phyloP scores from a whole-genome alignment of 2,329 filamentous ascomycete genomes.

The Cryoendolithus antarcticus region DNA sequence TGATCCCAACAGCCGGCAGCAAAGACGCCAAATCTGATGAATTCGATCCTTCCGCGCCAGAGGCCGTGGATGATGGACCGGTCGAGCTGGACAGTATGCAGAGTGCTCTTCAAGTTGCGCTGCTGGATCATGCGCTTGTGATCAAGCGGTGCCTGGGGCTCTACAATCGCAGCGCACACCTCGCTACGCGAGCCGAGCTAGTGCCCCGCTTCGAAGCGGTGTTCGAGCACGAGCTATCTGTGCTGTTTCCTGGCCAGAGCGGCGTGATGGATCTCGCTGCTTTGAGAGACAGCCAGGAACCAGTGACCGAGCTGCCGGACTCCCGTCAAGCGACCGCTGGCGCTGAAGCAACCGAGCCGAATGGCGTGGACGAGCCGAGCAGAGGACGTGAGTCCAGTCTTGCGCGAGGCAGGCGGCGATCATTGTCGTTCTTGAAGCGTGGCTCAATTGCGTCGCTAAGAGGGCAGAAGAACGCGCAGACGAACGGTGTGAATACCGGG shows the following conservation, averaged over 20 bases:
- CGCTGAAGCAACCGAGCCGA: conserved; percentile 1
- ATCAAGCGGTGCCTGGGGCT: conserved; percentile 66
- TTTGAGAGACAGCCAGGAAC: conserved; percentile 4
- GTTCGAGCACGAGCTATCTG: conserved; percentile 31
- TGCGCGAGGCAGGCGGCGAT: conserved; percentile 10
- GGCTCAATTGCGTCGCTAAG: conserved; percentile 13
- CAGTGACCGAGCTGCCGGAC: background rate
- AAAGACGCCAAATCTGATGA: conserved; percentile 30
- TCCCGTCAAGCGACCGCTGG: conserved; percentile 8
- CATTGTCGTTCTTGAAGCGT: conserved; percentile 20
- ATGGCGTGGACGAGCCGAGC: conserved; percentile 5
- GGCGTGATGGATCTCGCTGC: conserved; percentile 11
- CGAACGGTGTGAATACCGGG: conserved; percentile 7
- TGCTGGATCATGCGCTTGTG: conserved; percentile 80
- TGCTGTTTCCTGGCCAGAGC: conserved; percentile 25
- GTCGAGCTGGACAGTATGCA: conserved; percentile 47
- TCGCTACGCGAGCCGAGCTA: conserved; percentile 32
- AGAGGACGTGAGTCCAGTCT: conserved; percentile 2
- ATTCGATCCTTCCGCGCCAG: conserved; percentile 9
- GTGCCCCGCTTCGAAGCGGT: conserved; percentile 30
- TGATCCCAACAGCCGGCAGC: conserved; percentile 45
- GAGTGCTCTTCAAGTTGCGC: conserved; percentile 67
- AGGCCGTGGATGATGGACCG: conserved; percentile 1
- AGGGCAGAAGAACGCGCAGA: conserved; percentile 5
- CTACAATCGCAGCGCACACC: conserved; percentile 48